These are phyloP conservation scores for Trichothecium sympodiale DNA, from an alignment of 2,329 filamentous ascomycete genomes.

Conservation along the genomic window DNA sequence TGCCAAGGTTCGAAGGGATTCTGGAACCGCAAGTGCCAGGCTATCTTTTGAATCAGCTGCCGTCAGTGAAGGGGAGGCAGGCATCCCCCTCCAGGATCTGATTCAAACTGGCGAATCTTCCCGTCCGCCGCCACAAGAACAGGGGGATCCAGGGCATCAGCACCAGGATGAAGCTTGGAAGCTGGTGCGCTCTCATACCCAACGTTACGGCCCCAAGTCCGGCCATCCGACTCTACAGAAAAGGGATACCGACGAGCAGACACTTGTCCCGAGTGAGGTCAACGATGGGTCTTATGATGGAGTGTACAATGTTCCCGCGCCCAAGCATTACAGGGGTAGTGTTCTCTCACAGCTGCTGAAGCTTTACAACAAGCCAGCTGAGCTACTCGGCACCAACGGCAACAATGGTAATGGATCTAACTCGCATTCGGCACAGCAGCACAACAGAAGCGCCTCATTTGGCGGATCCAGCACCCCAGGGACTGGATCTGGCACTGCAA, in stretches of 20 bases:
- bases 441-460: slow-evolving; percentile 6
- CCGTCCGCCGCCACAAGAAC: not conserved
- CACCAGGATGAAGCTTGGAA: slow-evolving; percentile 25
- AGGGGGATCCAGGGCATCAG: not conserved
- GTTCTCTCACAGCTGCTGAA: slow-evolving; percentile 34
- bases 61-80: slow-evolving; percentile 16
- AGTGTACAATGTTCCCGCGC: slow-evolving; percentile 27
- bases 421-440: not conserved
- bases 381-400: not conserved
- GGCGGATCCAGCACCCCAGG: slow-evolving; percentile 9
- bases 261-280: slow-evolving; percentile 16
- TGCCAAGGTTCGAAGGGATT: slow-evolving; percentile 24
- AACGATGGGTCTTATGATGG: slow-evolving; percentile 29
- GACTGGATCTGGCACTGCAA: slow-evolving; percentile 24
- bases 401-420: not conserved
- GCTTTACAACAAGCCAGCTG: slow-evolving; percentile 26
- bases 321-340: slow-evolving; percentile 30
- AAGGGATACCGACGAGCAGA: not conserved
- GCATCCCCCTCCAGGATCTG: slow-evolving; percentile 22
- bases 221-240: not conserved
- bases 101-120: not conserved
- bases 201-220: slow-evolving; percentile 9
- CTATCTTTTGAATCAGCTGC: slow-evolving; percentile 26
- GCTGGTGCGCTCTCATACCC: slow-evolving; percentile 31
- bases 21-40: slow-evolving; percentile 21